These are phyloP conservation scores for Botryotinia calthae DNA, from an alignment of 2,329 filamentous ascomycete species.

Conservation along the genomic window DNA sequence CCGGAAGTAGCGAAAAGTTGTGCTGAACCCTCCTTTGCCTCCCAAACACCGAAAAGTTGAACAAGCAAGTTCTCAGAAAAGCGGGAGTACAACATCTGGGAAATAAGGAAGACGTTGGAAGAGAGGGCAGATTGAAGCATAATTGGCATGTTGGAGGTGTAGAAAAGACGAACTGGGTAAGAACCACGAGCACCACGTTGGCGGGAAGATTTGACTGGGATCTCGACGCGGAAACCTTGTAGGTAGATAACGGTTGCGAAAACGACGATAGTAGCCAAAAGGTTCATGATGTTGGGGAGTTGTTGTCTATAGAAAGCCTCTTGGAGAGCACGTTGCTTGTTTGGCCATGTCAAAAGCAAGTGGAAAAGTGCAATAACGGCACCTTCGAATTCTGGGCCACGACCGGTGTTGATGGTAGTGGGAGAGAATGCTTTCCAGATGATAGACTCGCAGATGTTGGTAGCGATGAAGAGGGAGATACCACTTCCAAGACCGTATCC, in stretches of 20 bases:
- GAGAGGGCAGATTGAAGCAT: conserved; percentile 99
- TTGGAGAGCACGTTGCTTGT: conserved; percentile 97
- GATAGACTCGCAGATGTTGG: conserved; percentile 99
- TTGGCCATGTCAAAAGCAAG: conserved; percentile 95
- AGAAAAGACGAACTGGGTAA: conserved; percentile 98
- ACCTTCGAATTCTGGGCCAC: conserved; percentile 98
- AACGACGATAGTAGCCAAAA: conserved; percentile 86
- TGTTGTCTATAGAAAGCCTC: conserved; percentile 99
- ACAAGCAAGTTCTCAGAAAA: conserved; percentile 99
- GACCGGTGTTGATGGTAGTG: conserved; percentile 98
- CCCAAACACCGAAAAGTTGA: conserved; percentile 96
- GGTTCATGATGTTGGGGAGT: conserved; percentile 98
- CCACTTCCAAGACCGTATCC: conserved; percentile 97
- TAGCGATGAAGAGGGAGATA: conserved; percentile 99
- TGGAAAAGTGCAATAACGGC: conserved; percentile 98
- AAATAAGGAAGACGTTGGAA: conserved; percentile 98
- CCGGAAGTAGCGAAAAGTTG: conserved; percentile 93
- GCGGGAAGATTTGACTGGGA: conserved; percentile 98
- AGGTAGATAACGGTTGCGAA: conserved; percentile 99
- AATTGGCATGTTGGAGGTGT: conserved; percentile 99
- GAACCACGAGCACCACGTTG: conserved; percentile 98
- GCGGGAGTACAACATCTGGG: conserved; percentile 98
- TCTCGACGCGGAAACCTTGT: conserved; percentile 98
- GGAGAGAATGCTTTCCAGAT: conserved; percentile 99
- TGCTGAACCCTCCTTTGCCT: conserved; percentile 91